A percentile compares a stretch with the other conserved stretches of the same genome.
These are phyloP conservation scores for Fusarium buxicola DNA, from an alignment of 2,329 filamentous ascomycete species.

Conservation along the genomic window DNA sequence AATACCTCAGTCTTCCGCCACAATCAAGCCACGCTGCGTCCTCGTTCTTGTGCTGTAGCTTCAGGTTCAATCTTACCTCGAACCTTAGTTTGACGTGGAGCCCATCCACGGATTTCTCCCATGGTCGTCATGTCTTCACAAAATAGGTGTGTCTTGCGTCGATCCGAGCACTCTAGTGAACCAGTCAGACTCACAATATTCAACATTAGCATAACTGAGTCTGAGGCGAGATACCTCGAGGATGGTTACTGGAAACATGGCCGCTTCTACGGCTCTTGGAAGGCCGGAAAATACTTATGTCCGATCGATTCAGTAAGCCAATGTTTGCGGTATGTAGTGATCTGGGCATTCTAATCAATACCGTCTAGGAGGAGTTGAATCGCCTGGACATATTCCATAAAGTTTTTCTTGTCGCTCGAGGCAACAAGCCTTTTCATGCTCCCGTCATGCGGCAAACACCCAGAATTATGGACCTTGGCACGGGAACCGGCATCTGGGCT, in stretches of 20 bases:
- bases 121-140: conserved; percentile 49
- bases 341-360: conserved; percentile 28
- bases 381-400: conserved; percentile 87
- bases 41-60: conserved; percentile 1
- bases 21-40: conserved; percentile 22
- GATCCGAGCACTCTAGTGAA: neutral
- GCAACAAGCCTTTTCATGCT: conserved; percentile 50
- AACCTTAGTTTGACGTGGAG: conserved; percentile 21
- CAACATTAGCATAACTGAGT: conserved; percentile 32
- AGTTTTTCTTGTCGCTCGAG: conserved; percentile 74
- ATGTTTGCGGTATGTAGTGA: neutral
- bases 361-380: conserved; percentile 73
- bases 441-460: conserved; percentile 32
- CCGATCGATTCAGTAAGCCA: conserved; percentile 78
- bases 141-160: conserved; percentile 42
- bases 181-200: conserved; percentile 24
- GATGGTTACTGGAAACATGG: conserved; percentile 68
- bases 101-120: conserved; percentile 15
- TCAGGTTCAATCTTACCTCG: conserved; percentile 1
- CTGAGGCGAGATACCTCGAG: conserved; percentile 37
- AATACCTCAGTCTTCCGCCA: conserved; percentile 18
- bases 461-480: conserved; percentile 76
- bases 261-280: conserved; percentile 75
- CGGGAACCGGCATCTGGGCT: conserved; percentile 91
- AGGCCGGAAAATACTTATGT: conserved; percentile 77